Conservation (phyloP, 176 grass and related monocot genomes). For the Oryza brachyantha region DNA sequence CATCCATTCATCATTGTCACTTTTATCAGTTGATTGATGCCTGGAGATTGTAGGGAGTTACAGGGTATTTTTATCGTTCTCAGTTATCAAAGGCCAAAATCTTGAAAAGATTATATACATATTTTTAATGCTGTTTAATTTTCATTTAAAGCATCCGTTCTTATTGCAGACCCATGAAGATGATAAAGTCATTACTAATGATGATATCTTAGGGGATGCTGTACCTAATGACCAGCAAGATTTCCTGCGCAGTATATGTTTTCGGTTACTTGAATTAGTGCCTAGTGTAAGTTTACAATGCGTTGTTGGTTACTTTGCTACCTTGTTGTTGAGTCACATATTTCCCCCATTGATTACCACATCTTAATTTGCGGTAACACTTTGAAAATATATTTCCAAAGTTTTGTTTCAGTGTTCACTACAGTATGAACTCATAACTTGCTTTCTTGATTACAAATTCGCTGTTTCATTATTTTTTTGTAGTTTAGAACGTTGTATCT, state of each 20-base stretch:
- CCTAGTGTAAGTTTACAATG: conserved; percentile 40
- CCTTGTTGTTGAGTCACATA: not conserved
- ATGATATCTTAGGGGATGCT: conserved; percentile 69
- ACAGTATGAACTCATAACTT: not conserved
- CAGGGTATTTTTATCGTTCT: not conserved
- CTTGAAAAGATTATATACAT: not conserved
- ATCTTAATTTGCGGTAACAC: not conserved
- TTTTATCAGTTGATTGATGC: not conserved
- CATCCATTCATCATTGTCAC: conserved; percentile 10
- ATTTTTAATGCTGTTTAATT: conserved; percentile 24
- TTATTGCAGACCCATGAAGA: conserved; percentile 53
- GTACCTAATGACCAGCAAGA: conserved; percentile 61
- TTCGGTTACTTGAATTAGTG: conserved; percentile 58
- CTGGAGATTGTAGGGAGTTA: not conserved
- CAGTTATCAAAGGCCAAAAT: not conserved
- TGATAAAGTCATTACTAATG: conserved; percentile 60
- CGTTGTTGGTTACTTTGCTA: not conserved
- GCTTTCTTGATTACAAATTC: not conserved
- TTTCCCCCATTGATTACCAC: not conserved
- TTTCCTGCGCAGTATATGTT: conserved; percentile 49
- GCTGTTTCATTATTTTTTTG: not conserved
- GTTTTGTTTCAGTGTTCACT: not conserved
- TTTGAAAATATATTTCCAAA: not conserved
- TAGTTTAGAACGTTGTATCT: conserved; percentile 10
- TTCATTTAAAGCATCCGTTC: not conserved